Percentiles rank a stretch among this genome's conserved stretches.
Evolutionary conservation across 176 grass and related monocot genomes (phyloP).

Genomic region (Chrysopogon serrulatus): DNA sequence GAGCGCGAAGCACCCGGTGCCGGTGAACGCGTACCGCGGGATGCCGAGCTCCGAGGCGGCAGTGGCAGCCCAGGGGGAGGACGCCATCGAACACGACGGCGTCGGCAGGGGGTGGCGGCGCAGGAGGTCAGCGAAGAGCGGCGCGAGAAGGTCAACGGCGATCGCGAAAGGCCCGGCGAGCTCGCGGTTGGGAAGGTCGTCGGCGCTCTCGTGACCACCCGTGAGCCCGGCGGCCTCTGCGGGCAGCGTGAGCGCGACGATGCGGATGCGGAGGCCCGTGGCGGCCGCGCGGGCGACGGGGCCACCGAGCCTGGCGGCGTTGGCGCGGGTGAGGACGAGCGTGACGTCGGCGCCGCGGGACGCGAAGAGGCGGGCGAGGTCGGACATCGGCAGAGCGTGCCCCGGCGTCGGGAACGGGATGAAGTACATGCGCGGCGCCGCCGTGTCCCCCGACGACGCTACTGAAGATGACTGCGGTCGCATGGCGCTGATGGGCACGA

Average conservation of each 20-base stretch:
- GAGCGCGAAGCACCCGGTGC: constrained; percentile 65
- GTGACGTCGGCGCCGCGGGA: constrained; percentile 45
- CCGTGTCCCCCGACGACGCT: neutral
- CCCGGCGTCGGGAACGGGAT: constrained; percentile 65
- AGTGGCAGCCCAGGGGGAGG: constrained; percentile 59
- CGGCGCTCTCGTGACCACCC: constrained; percentile 42
- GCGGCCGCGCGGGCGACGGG: constrained; percentile 31
- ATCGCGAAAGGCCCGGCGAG: constrained; percentile 34
- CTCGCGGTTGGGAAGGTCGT: constrained; percentile 47
- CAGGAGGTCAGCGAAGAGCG: constrained; percentile 37
- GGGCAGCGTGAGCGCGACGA: constrained; percentile 20
- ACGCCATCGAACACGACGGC: constrained; percentile 58
- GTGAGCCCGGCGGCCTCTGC: constrained; percentile 33
- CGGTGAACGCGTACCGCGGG: constrained; percentile 59
- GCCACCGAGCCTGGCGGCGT: constrained; percentile 32
- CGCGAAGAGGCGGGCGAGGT: constrained; percentile 52
- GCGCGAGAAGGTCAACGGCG: constrained; percentile 56
- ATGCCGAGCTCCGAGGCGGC: constrained; percentile 38
- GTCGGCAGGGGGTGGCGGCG: constrained; percentile 21
- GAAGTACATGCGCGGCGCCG: constrained; percentile 44
- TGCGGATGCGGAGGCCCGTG: constrained; percentile 14
- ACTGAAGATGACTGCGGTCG: neutral
- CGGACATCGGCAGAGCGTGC: constrained; percentile 60
- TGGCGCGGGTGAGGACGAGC: constrained; percentile 37
- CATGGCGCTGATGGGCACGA: constrained; percentile 1